Percentiles rank a stretch among this genome's conserved stretches.
phyloP scores from a whole-genome alignment of 257 asterid species.

The Ilex asprella region DNA sequence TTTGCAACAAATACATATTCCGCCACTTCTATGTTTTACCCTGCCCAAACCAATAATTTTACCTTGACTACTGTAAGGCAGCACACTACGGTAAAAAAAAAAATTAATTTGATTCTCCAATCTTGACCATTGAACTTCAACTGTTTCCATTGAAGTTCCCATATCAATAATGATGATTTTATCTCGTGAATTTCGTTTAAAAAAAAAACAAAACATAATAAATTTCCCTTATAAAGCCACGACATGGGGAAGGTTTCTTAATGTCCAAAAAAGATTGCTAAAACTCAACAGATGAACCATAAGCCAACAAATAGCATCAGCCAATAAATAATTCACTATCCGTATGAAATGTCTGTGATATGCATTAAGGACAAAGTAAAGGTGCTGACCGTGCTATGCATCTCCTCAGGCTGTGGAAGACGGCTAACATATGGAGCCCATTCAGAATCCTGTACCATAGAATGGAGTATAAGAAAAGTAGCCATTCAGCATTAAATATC shows the following conservation, averaged over 20 bases:
- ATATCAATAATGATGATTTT: too few species aligned
- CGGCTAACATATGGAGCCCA: slow-evolving; percentile 69
- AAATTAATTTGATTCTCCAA: too few species aligned
- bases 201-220: too few species aligned
- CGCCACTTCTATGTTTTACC: too few species aligned
- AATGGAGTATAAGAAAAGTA: neutral
- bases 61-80: too few species aligned
- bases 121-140: neutral
- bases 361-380: neutral
- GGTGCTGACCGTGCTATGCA: slow-evolving; percentile 57
- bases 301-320: neutral
- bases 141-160: too few species aligned
- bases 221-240: neutral
- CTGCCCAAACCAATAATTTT: too few species aligned
- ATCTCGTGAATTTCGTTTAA: neutral
- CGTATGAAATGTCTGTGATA: too few species aligned
- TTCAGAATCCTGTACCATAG: slow-evolving; percentile 33
- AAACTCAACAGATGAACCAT: neutral
- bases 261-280: neutral
- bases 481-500: neutral
- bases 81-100: too few species aligned
- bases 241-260: too few species aligned
- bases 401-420: slow-evolving; percentile 44
- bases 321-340: too few species aligned
- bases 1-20: too few species aligned